Percentiles rank a stretch among this genome's conserved stretches.
phyloP scores from a whole-genome alignment of 139 green algal genomes.

The Microglena sp. region DNA sequence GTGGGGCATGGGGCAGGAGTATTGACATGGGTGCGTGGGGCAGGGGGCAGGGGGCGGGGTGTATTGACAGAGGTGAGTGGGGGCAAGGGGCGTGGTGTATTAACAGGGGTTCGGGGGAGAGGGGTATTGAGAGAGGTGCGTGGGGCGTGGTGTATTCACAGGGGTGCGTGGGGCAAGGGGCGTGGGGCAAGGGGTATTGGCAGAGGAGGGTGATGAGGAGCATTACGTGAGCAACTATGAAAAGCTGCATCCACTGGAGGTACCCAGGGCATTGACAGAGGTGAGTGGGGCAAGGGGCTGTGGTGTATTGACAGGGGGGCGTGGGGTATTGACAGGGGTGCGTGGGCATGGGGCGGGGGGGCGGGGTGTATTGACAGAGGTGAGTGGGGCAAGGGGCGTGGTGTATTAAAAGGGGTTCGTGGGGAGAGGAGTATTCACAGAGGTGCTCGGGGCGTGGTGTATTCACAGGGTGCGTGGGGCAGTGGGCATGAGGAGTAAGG shows the following conservation, averaged over 20 bases:
- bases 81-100: background rate
- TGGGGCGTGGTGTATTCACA: conserved; percentile 26
- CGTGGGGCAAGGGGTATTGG: no score
- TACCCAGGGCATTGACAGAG: conserved; percentile 33
- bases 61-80: conserved; percentile 25
- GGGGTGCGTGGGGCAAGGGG: conserved; percentile 9
- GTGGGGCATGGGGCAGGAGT: background rate
- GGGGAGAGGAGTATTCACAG: background rate
- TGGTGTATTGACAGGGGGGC: no score
- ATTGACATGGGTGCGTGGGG: conserved; percentile 12
- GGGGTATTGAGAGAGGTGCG: conserved; percentile 1
- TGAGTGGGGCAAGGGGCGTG: conserved; percentile 5
- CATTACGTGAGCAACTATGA: conserved; percentile 15
- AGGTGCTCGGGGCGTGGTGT: conserved; percentile 23
- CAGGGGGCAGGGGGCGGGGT: conserved; percentile 35
- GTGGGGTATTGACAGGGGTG: conserved; percentile 5
- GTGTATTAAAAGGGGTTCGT: no score
- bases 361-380: conserved; percentile 30
- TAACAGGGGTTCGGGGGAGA: no score
- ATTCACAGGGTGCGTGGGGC: conserved; percentile 13
- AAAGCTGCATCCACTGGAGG: conserved; percentile 33
- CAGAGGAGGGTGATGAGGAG: no score
- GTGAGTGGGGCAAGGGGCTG: conserved; percentile 10
- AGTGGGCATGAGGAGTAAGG: background rate
- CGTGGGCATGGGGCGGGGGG: conserved; percentile 30